A percentile compares a stretch with the other conserved stretches of the same genome.
Conservation (phyloP, 2,329 filamentous ascomycete genomes). For the Pyrenophora teres region DNA sequence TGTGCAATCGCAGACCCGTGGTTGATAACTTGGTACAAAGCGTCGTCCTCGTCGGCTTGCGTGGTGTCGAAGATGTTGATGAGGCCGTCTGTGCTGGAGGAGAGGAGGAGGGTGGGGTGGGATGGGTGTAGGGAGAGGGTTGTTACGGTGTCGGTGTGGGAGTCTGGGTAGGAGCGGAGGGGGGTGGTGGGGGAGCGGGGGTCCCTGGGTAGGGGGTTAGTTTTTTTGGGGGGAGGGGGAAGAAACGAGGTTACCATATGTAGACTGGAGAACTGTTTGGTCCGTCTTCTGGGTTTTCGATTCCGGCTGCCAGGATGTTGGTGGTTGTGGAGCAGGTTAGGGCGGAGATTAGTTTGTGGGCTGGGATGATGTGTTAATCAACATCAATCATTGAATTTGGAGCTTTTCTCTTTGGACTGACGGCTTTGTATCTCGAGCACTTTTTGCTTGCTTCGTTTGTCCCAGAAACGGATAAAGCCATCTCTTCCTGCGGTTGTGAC, state of each 20-base stretch:
- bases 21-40: conserved; percentile 77
- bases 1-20: conserved; percentile 75
- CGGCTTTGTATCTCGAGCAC: conserved; percentile 46
- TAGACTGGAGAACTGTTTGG: conserved; percentile 45
- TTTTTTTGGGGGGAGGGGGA: background rate
- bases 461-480: conserved; percentile 69
- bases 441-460: conserved; percentile 61
- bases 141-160: conserved; percentile 64
- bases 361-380: conserved; percentile 42
- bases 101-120: conserved; percentile 67
- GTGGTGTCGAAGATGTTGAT: conserved; percentile 76
- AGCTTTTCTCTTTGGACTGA: conserved; percentile 16
- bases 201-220: conserved; percentile 41
- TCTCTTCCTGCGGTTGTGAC: conserved; percentile 74
- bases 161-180: conserved; percentile 50
- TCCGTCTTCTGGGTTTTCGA: conserved; percentile 66
- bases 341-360: conserved; percentile 62
- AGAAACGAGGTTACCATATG: conserved; percentile 46
- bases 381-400: background rate
- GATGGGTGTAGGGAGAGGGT: conserved; percentile 66
- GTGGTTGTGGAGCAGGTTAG: conserved; percentile 63
- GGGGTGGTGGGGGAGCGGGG: conserved; percentile 47
- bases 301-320: conserved; percentile 71
- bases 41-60: conserved; percentile 70
- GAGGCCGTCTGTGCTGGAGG: conserved; percentile 78